Percentiles rank a stretch among this genome's conserved stretches.
Conservation (phyloP, 345 rosid species). For the Lepidium sativum region DNA sequence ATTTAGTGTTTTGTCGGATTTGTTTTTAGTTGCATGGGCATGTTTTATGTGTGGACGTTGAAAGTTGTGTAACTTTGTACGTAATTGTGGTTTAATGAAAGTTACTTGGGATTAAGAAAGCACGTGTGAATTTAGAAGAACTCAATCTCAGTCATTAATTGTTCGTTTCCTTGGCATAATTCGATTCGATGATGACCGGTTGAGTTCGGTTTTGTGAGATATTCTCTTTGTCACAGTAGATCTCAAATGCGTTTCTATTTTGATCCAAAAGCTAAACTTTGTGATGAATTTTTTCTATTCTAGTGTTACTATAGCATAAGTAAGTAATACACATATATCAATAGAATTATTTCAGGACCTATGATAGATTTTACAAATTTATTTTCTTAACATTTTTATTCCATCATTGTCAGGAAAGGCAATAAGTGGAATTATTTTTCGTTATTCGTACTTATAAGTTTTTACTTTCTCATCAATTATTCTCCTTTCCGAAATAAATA, state of each 20-base stretch:
- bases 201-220: not conserved
- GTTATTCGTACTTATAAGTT: too few species aligned
- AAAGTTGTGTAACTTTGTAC: not conserved
- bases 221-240: not conserved
- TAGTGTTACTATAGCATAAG: not conserved
- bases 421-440: too few species aligned
- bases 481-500: too few species aligned
- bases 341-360: too few species aligned
- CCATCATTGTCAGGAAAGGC: too few species aligned
- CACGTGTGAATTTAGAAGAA: not conserved
- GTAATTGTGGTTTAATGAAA: not conserved
- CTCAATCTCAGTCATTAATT: not conserved
- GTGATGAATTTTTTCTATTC: not conserved
- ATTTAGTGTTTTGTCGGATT: not conserved
- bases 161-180: not conserved
- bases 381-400: too few species aligned
- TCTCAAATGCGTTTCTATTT: not conserved
- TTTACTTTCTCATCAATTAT: too few species aligned
- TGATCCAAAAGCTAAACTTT: not conserved
- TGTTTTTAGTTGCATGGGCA: conserved; percentile 16
- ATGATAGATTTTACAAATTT: too few species aligned
- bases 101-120: not conserved
- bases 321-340: too few species aligned
- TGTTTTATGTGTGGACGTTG: not conserved
- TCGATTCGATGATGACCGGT: not conserved